A percentile compares a stretch with the other conserved stretches of the same genome.
Conservation (phyloP, 441 rosid species). For the Theobroma grandiflorum region DNA sequence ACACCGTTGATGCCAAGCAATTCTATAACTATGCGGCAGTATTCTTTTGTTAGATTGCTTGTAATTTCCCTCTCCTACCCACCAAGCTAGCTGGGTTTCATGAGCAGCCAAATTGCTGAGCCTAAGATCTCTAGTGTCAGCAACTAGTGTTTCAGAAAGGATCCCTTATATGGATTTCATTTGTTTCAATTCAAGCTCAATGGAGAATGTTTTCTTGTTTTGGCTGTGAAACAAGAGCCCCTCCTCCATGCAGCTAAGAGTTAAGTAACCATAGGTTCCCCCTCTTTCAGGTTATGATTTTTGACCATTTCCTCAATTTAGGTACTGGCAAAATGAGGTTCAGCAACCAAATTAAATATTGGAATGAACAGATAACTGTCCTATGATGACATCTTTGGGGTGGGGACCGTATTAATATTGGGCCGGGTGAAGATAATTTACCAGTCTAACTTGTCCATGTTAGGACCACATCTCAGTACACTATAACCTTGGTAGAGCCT, state of each 20-base stretch:
- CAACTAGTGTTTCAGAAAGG: not conserved
- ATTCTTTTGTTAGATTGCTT: not conserved
- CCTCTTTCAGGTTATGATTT: not conserved
- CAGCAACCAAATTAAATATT: not conserved
- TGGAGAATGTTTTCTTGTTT: not conserved
- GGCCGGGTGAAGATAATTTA: not conserved
- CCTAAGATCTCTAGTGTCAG: not conserved
- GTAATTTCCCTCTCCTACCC: not conserved
- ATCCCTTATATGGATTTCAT: not conserved
- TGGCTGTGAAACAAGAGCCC: not conserved
- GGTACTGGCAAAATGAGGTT: not conserved
- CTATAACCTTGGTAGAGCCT: not conserved
- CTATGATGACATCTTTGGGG: not conserved
- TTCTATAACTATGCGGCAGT: not conserved
- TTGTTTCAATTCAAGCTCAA: not conserved
- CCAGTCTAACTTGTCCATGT: not conserved
- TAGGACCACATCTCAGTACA: not conserved
- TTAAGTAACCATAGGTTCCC: no score
- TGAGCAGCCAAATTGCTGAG: not conserved
- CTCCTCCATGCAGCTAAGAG: not conserved
- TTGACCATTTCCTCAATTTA: not conserved
- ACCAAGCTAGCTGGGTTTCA: not conserved
- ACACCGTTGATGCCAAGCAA: constrained; percentile 17
- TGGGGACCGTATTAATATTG: not conserved
- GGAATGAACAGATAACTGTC: not conserved